These are phyloP conservation scores for Sugiyamaella grinbergsii DNA, from an alignment of 1,139 yeast genomes.

Conservation along the genomic window DNA sequence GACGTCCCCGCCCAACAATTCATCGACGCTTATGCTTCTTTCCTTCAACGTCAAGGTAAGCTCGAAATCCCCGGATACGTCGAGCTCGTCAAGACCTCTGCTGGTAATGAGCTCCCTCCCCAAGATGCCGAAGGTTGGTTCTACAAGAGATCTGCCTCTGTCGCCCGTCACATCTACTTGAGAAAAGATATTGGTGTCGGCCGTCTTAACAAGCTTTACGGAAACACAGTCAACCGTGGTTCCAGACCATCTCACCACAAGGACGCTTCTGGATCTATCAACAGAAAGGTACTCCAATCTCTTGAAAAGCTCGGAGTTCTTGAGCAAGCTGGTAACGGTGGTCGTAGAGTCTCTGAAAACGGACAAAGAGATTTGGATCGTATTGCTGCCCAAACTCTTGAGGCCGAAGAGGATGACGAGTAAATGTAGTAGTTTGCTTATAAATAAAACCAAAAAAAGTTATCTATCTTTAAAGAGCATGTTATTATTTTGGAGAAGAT, in stretches of 20 bases:
- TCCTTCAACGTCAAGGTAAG: slow-evolving; percentile 99
- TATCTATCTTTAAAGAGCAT: slow-evolving; percentile 13
- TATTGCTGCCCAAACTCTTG: slow-evolving; percentile 99
- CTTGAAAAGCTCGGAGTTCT: slow-evolving; percentile 97
- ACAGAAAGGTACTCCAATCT: slow-evolving; percentile 98
- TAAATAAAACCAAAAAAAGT: slow-evolving; percentile 9
- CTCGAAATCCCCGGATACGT: slow-evolving; percentile 99
- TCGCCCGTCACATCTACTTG: slow-evolving; percentile 99
- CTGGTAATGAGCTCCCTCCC: slow-evolving; percentile 99
- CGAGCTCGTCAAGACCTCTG: slow-evolving; percentile 98
- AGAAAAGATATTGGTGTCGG: slow-evolving; percentile 99
- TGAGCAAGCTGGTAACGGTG: slow-evolving; percentile 97
- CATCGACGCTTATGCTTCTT: slow-evolving; percentile 99
- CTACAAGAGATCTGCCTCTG: slow-evolving; percentile 99
- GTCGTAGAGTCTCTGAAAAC: slow-evolving; percentile 98
- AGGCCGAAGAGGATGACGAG: slow-evolving; percentile 71
- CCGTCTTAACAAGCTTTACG: slow-evolving; percentile 98
- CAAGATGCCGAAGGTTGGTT: slow-evolving; percentile 99
- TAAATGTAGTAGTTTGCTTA: slow-evolving; percentile 34
- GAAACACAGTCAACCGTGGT: slow-evolving; percentile 99
- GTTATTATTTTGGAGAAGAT: slow-evolving; percentile 16
- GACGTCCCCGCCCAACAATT: slow-evolving; percentile 99
- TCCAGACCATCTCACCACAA: slow-evolving; percentile 98
- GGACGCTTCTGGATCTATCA: slow-evolving; percentile 98
- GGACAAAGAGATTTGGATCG: slow-evolving; percentile 99